Conservation (phyloP, 1,284 basidiomycete species). For the Cystobasidium slooffiae region DNA sequence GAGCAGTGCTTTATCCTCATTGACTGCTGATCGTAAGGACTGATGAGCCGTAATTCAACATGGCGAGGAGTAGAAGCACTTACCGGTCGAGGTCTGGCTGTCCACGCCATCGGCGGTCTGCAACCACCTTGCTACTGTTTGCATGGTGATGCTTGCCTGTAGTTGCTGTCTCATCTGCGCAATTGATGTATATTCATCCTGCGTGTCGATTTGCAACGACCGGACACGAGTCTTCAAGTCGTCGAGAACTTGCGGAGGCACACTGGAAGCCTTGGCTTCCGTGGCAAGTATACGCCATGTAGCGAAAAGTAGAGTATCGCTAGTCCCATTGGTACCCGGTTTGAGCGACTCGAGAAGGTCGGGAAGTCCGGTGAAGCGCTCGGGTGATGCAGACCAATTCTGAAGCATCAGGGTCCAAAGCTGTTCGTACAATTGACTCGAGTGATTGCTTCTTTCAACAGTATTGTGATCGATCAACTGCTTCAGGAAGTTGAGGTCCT, state of each 20-base stretch:
- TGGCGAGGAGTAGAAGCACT: too few species aligned
- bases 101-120: not conserved
- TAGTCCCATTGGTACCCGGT: not conserved
- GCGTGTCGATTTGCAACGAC: not conserved
- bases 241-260: not conserved
- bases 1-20: not conserved
- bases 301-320: not conserved
- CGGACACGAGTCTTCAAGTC: not conserved
- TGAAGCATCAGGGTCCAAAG: conserved; percentile 17
- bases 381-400: conserved; percentile 28
- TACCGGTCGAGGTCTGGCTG: too few species aligned
- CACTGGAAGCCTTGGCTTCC: conserved; percentile 2
- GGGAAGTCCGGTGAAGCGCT: conserved; percentile 12
- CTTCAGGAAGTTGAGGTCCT: conserved; percentile 8
- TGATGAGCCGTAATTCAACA: too few species aligned
- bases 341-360: not conserved
- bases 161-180: not conserved
- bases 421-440: conserved; percentile 19
- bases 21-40: too few species aligned
- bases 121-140: not conserved
- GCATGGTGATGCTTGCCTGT: not conserved
- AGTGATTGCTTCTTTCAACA: not conserved
- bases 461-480: not conserved
- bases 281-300: conserved; percentile 5
- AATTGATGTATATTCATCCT: not conserved